Evolutionary conservation across 306 rosid species (phyloP).

Genomic region (Luffa aegyptiaca): DNA sequence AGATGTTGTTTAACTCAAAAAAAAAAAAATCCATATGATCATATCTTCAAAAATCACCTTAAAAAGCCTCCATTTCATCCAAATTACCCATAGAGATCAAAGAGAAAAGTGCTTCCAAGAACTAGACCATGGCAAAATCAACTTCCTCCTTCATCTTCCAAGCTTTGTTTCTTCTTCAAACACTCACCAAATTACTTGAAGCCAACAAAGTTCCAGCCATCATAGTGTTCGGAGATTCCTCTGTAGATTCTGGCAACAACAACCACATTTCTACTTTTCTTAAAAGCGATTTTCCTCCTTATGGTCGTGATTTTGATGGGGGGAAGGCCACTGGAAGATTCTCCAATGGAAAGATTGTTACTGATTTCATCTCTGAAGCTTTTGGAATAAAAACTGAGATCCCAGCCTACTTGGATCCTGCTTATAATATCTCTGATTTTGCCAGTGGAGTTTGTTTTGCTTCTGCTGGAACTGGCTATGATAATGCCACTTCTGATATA

Average conservation of each 20-base stretch:
- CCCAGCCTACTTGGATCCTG: constrained; percentile 54
- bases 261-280: constrained; percentile 34
- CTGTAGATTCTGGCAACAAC: constrained; percentile 63
- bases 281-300: constrained; percentile 41
- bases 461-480: constrained; percentile 62
- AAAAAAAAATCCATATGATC: no score
- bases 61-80: no score
- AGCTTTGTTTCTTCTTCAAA: constrained; percentile 9
- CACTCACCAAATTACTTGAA: neutral
- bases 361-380: constrained; percentile 49
- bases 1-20: no score
- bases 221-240: constrained; percentile 51
- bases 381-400: constrained; percentile 30
- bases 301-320: constrained; percentile 36
- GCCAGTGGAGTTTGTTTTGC: constrained; percentile 54
- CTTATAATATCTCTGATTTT: constrained; percentile 25
- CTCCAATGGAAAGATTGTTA: constrained; percentile 37
- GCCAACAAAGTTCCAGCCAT: constrained; percentile 31
- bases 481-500: constrained; percentile 41
- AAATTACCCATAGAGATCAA: no score
- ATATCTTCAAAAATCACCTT: no score
- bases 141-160: neutral
- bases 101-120: no score
- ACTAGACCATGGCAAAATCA: neutral
- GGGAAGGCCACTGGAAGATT: constrained; percentile 43